These are phyloP conservation scores for Phytophthora constricta DNA, from an alignment of 352 stramenopile species.

Conservation along the genomic window DNA sequence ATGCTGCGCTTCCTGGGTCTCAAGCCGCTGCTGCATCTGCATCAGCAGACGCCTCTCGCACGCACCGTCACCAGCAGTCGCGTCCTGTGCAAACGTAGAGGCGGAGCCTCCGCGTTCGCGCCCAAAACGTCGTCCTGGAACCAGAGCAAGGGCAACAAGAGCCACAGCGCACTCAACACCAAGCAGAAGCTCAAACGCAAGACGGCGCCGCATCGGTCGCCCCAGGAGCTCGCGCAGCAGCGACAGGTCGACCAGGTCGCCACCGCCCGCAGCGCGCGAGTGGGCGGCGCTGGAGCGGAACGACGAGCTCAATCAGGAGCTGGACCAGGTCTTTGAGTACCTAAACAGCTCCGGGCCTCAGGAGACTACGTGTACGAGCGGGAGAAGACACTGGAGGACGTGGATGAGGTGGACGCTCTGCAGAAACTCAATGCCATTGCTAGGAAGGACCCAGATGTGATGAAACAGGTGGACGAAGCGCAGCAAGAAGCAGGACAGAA, in stretches of 20 bases:
- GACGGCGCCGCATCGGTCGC: constrained; percentile 57
- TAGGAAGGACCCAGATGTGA: constrained; percentile 44
- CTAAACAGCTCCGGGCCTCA: constrained; percentile 66
- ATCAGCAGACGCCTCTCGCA: no score
- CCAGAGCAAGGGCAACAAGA: constrained; percentile 52
- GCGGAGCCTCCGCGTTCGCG: constrained; percentile 72
- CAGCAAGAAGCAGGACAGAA: constrained; percentile 31
- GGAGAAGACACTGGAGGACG: constrained; percentile 63
- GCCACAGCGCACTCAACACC: constrained; percentile 37
- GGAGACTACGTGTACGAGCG: constrained; percentile 75
- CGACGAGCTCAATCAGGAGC: constrained; percentile 61
- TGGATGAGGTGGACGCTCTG: constrained; percentile 72
- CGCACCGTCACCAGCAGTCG: constrained; percentile 47
- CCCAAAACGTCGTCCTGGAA: constrained; percentile 63
- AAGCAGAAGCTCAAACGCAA: constrained; percentile 82
- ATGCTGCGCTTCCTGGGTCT: no score
- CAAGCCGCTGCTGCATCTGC: no score
- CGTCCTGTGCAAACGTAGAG: constrained; percentile 67
- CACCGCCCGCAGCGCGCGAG: no score
- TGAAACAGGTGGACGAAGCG: constrained; percentile 46
- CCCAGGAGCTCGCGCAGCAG: constrained; percentile 58
- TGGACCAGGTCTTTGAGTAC: constrained; percentile 78
- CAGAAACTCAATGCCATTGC: constrained; percentile 75
- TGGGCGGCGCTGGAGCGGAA: constrained; percentile 70
- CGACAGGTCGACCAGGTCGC: no score